A percentile compares a stretch with the other conserved stretches of the same genome.
phyloP scores from a whole-genome alignment of 2,329 filamentous ascomycete genomes.

The Zymoseptoria ardabiliae region DNA sequence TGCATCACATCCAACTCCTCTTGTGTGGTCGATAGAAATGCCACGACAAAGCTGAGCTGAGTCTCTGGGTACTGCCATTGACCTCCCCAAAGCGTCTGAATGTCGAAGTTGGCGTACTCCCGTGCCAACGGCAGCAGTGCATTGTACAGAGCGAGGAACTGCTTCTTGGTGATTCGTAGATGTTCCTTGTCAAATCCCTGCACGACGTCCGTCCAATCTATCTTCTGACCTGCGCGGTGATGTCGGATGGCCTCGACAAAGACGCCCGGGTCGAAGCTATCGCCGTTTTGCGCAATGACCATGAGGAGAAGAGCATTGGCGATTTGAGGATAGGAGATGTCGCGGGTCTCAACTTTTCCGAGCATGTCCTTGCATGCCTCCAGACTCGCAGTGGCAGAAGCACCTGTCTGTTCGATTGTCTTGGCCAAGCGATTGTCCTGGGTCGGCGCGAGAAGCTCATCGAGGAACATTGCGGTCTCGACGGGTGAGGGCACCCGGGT shows the following conservation, averaged over 20 bases:
- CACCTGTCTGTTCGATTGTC: slow-evolving; percentile 65
- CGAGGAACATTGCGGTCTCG: slow-evolving; percentile 61
- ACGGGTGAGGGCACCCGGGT: slow-evolving; percentile 62
- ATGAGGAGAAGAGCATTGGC: slow-evolving; percentile 69
- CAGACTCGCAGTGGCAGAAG: slow-evolving; percentile 66
- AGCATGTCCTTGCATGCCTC: slow-evolving; percentile 60
- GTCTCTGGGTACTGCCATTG: slow-evolving; percentile 76
- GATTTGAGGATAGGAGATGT: slow-evolving; percentile 74
- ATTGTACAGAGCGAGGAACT: slow-evolving; percentile 76
- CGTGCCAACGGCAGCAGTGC: slow-evolving; percentile 66
- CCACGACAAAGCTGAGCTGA: slow-evolving; percentile 87
- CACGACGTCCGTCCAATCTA: slow-evolving; percentile 65
- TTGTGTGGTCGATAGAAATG: slow-evolving; percentile 68
- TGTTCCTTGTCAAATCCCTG: slow-evolving; percentile 72
- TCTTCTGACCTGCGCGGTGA: slow-evolving; percentile 47
- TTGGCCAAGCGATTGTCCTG: slow-evolving; percentile 52
- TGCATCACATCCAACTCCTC: slow-evolving; percentile 75
- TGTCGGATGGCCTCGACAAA: slow-evolving; percentile 54
- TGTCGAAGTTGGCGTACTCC: slow-evolving; percentile 60
- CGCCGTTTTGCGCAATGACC: slow-evolving; percentile 56
- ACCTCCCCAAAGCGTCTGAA: slow-evolving; percentile 86
- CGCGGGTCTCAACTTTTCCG: slow-evolving; percentile 49
- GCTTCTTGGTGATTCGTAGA: slow-evolving; percentile 65
- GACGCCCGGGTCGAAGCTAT: slow-evolving; percentile 58
- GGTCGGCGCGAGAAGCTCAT: slow-evolving; percentile 54